Evolutionary conservation across 805 yeast genomes (phyloP), one percentile per base, ranked within the genome.

Genomic region (Pichia paraexigua): DNA sequence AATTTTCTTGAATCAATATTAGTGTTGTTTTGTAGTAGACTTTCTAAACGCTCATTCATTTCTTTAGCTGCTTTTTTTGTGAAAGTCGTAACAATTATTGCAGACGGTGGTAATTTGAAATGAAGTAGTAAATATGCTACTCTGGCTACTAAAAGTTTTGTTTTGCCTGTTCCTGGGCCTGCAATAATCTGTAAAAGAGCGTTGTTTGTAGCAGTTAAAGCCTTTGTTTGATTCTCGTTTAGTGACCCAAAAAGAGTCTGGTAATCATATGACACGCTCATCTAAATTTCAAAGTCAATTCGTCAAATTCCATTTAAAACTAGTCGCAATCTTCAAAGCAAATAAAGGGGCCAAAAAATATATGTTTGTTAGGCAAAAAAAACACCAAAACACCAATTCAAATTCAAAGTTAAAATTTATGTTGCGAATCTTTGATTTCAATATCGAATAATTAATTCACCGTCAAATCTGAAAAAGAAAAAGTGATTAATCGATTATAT

Each of bases 51-150:
- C 32, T 79, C 84, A 13, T 71, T 68, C 87, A 92, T 83, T 67
- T 92, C 98, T 48, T 73, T 77, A 1, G 97, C 95, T 0, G 99
- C 98, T 60, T 86, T 87, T 59, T 87, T 87, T 13, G 98, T 92
- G 70, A 92, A 92, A 0, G 98, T 91, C 7, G 97, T 88, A 21
- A 91, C 94, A 1, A 92, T 77, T 20, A 94, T 75, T 45, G 76
- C 69, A 35, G 73, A 71, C 0, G 97, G 91, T 1, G 72, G 70
- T 0, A 87, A 65, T 1, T 73, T 66, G 37, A 77, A 72, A 10
- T 75, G 64, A 3, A 78, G 53, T 9, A 91, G 58, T 28, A 91
- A 69, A 59, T 82, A 78, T 0, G 91, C 91, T 11, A 91, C 94
- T 44, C 97, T 71, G 1, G 89, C 75, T 0, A 88, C 82, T 28